phyloP scores from a whole-genome alignment of 2,329 filamentous ascomycete genomes.

The Aspergillus japonicus region DNA sequence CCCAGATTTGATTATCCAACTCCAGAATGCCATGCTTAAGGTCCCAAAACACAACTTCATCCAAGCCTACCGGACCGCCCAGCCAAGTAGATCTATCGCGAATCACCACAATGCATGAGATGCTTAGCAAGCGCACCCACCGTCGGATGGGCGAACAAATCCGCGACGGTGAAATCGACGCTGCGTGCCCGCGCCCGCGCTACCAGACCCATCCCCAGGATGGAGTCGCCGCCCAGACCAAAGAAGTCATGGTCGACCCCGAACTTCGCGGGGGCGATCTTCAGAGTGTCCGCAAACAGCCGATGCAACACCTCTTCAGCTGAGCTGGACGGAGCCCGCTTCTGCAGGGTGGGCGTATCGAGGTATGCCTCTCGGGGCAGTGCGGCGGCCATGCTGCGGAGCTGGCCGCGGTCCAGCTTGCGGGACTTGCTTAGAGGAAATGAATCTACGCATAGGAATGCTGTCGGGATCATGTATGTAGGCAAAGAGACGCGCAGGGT shows the following conservation, averaged over 20 bases:
- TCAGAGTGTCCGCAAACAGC: background rate
- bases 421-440: background rate
- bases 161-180: background rate
- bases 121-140: background rate
- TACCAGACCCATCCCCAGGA: background rate
- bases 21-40: too few relatives aligned
- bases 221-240: background rate
- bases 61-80: too few relatives aligned
- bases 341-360: background rate
- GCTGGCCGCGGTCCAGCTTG: background rate
- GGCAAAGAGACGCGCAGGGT: background rate
- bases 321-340: background rate
- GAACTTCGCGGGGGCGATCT: background rate
- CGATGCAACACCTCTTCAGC: background rate
- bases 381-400: background rate
- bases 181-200: background rate
- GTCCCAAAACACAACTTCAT: too few relatives aligned
- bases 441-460: background rate
- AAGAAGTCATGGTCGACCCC: background rate
- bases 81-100: too few relatives aligned
- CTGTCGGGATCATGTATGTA: background rate
- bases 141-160: background rate
- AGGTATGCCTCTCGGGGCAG: background rate
- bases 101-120: too few relatives aligned
- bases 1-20: too few relatives aligned